Evolutionary conservation across 2,329 filamentous ascomycete species (phyloP), one percentile per base, ranked within the genome.

Genomic region (Colletotrichum orchidophilum): DNA sequence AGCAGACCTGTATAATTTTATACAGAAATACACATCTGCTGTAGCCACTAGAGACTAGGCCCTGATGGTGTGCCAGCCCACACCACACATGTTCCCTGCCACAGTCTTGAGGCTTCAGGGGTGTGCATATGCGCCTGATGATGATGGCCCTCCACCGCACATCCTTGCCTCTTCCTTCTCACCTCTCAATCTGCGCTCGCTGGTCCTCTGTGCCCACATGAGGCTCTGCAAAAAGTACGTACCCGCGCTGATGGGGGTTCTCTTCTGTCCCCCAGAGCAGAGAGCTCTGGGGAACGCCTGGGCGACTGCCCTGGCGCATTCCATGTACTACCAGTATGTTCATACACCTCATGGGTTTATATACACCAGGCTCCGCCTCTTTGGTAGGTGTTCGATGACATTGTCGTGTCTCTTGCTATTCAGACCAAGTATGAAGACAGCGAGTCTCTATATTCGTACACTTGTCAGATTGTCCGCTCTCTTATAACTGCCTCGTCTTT

Each of bases 111-210:
- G n/a, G 35, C 33, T n/a, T 39, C 60, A 69, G 66, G 66, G 42
- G 66, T 53, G 67, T 62, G 46, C 55, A 55, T 66, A 66, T 70
- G 52, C 63, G 63, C 39, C 49, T 70, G 57, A 46, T 50, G 63
- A 61, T 61, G 63, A 57, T 26, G 54, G 50, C 54, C 39, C 11
- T 29, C 50, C 52, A 35, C 50, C 27, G 67, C 49, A 55, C 53
- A 70, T 70, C 67, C 57, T 70, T 70, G 39, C 63, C 55, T 65
- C 50, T 67, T 70, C 50, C 50, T 67, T 57, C 42, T 31, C 66
- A n/a, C 29, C 57, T 70, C 50, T 50, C 29, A 39, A 26, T 61
- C 24, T 66, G 63, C 63, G 39, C 55, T 66, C 50, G 12, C 52
- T n/a, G 18, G 50, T 31, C 24, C 52, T 21, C 42, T 46, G 9